Base-by-base conservation (phyloP, 2,329 filamentous ascomycete species). In the Incumbomyces delicatus region DNA sequence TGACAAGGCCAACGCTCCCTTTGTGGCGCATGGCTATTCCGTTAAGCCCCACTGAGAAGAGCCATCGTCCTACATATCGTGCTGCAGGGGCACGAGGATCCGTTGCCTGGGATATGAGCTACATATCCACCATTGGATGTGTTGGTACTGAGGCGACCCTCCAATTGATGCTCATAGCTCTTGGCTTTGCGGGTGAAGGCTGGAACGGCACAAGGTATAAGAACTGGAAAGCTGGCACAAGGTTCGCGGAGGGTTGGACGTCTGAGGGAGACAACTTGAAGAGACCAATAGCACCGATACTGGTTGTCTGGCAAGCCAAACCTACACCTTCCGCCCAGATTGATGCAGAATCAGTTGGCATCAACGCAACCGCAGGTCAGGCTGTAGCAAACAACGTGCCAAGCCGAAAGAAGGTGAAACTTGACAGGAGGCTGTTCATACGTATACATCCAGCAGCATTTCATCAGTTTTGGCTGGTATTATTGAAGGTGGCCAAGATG, bases 1-100 rank as follows among this genome's bases (percentile, higher is more conserved):
- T 98, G 85, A 88, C 88, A 1, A 75, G 78, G 6, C 83, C 86
- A 0, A 81, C 77, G 41, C 75, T 83, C 37, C 83, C 87, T 2
- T 66, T 92, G n/a, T 98, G 92, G 92, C 78, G 88, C 34, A 95
- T 95, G 64, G 80, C 87, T 1, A 70, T 96, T 18, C 87, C 89
- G 0, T 64, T 94, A 53, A 87, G 85, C 3, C 87, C 90, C 0
- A 94, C 85, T 22, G 82, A 87, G 60, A 98, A 98, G 70, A 81
- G 83, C 43, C 95, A 95, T 62, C 75, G 92, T 42, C 80, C 87
- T 38, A 92, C 87, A 0, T 88, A 96, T 68, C 80, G 89, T 53
- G 83, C 87, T 17, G 78, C 81, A 44, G 80, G 81, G 22, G 75
- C 82, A 44, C 78, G 82, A 53, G 89, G 92, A 4, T 83, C 83